phyloP scores from a whole-genome alignment of 345 rosid genomes.

The Clarkia xantiana region DNA sequence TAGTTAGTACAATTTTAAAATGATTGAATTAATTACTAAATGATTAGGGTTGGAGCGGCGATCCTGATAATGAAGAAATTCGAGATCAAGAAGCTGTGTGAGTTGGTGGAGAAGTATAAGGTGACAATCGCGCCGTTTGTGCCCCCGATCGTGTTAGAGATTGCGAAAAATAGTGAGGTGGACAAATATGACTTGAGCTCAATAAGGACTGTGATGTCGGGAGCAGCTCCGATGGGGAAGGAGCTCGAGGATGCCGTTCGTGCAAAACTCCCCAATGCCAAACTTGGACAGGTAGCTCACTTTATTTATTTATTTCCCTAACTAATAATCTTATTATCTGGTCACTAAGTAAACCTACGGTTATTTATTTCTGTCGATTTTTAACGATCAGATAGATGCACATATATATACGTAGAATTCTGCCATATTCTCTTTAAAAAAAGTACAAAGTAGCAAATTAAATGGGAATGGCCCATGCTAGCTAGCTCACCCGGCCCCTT shows the following conservation, averaged over 20 bases:
- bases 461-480: too few relatives aligned
- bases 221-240: conserved; percentile 87
- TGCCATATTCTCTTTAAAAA: too few relatives aligned
- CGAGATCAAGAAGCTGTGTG: conserved; percentile 40
- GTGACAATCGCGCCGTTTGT: conserved; percentile 68
- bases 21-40: too few relatives aligned
- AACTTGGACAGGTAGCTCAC: conserved; percentile 69
- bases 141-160: conserved; percentile 64
- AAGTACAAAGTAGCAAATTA: too few relatives aligned
- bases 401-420: too few relatives aligned
- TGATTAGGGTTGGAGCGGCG: conserved; percentile 75
- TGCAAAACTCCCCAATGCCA: conserved; percentile 61
- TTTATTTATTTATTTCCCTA: too few relatives aligned
- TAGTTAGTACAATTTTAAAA: too few relatives aligned
- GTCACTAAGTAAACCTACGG: too few relatives aligned
- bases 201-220: conserved; percentile 51
- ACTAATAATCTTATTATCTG: too few relatives aligned
- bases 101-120: conserved; percentile 44
- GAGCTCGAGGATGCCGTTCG: conserved; percentile 72
- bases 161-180: conserved; percentile 43
- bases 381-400: too few relatives aligned
- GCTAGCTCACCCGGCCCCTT: too few relatives aligned
- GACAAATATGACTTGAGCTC: conserved; percentile 61
- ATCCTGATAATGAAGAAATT: conserved; percentile 75
- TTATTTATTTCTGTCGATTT: too few relatives aligned